phyloP scores from a whole-genome alignment of 441 rosid species.

The Jatropha multifida region DNA sequence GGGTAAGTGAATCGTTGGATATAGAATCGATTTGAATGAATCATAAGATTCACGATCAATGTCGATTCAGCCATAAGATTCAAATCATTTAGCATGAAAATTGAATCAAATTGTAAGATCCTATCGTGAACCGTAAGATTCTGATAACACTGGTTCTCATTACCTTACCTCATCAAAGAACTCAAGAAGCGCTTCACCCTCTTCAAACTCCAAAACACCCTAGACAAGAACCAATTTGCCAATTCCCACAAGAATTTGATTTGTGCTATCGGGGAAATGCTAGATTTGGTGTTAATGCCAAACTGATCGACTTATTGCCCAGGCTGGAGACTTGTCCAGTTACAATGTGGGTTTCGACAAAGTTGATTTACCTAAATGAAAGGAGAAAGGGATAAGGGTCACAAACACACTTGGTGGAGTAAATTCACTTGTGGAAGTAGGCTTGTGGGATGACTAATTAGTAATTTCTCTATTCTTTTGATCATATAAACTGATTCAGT shows the following conservation, averaged over 20 bases:
- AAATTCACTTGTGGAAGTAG: background rate
- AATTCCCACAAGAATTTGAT: constrained; percentile 49
- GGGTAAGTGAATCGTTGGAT: too few relatives aligned
- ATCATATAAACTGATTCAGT: too few relatives aligned
- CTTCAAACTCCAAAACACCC: constrained; percentile 47
- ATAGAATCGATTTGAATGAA: too few relatives aligned
- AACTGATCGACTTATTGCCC: constrained; percentile 63
- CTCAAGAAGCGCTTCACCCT: constrained; percentile 74
- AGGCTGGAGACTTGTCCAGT: constrained; percentile 75
- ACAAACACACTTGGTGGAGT: constrained; percentile 84
- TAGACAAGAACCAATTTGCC: constrained; percentile 54
- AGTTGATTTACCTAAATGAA: constrained; percentile 78
- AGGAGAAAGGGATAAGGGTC: constrained; percentile 73
- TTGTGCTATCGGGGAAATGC: constrained; percentile 72
- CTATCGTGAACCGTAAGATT: constrained; percentile 11
- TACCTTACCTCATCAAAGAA: constrained; percentile 59
- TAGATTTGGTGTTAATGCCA: constrained; percentile 62
- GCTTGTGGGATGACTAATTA: background rate
- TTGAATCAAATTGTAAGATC: background rate
- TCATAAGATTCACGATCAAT: too few relatives aligned
- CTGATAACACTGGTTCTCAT: too few relatives aligned
- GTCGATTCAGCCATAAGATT: too few relatives aligned
- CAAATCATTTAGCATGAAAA: too few relatives aligned
- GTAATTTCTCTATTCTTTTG: background rate
- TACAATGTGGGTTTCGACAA: constrained; percentile 87